phyloP scores from a whole-genome alignment of 2,329 filamentous ascomycete genomes.

The Nemania sp. region DNA sequence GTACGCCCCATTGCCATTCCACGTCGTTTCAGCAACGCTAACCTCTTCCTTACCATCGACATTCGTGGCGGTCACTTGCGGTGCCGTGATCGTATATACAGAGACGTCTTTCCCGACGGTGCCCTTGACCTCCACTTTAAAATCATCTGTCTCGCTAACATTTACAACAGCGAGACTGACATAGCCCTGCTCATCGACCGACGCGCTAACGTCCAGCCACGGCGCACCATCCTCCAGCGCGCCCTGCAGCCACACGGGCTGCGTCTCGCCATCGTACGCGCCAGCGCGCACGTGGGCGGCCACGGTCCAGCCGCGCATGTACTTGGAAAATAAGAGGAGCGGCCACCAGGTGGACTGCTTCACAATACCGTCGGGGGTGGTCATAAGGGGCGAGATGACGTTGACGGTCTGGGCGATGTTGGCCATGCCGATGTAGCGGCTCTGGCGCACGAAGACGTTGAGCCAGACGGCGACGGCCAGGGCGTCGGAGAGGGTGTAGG shows the following conservation, averaged over 20 bases:
- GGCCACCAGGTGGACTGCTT: conserved; percentile 84
- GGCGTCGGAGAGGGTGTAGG: conserved; percentile 79
- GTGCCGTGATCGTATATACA: conserved; percentile 73
- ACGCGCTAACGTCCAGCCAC: conserved; percentile 76
- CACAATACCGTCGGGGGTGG: conserved; percentile 69
- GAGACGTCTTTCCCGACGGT: conserved; percentile 62
- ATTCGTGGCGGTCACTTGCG: conserved; percentile 69
- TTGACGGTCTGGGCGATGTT: conserved; percentile 84
- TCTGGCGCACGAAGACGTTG: conserved; percentile 80
- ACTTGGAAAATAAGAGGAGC: conserved; percentile 74
- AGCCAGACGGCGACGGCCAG: conserved; percentile 81
- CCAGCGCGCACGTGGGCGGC: conserved; percentile 72
- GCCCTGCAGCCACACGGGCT: conserved; percentile 73
- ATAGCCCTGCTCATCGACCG: conserved; percentile 67
- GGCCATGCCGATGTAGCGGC: conserved; percentile 73
- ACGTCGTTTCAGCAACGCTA: conserved; percentile 68
- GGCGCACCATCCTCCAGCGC: conserved; percentile 70
- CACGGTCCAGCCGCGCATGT: conserved; percentile 79
- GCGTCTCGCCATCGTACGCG: conserved; percentile 75
- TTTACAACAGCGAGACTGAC: conserved; percentile 80
- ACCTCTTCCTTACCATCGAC: conserved; percentile 73
- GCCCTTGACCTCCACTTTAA: conserved; percentile 71
- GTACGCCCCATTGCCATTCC: conserved; percentile 72
- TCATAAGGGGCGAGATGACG: conserved; percentile 83
- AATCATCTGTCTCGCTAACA: conserved; percentile 70